Conservation (phyloP, 2,329 filamentous ascomycete species). For the Trichoderma guizhouense region DNA sequence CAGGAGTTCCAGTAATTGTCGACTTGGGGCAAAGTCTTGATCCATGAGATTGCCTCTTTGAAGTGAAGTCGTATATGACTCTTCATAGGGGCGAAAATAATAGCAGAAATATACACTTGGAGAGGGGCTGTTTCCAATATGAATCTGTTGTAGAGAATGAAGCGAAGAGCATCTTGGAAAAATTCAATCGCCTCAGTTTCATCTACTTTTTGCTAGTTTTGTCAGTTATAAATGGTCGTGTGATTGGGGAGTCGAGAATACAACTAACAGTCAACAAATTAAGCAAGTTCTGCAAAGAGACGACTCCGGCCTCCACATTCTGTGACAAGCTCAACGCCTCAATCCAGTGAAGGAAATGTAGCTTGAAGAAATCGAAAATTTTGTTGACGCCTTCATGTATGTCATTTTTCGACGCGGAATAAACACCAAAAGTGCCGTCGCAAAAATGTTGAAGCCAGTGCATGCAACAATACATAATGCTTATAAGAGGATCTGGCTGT, state of each 20-base stretch:
- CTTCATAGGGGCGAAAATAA: background rate
- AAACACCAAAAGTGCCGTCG: background rate
- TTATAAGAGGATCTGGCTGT: background rate
- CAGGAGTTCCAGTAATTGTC: constrained; percentile 8
- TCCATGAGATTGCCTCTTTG: constrained; percentile 3
- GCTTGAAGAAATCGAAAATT: background rate
- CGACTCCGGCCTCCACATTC: background rate
- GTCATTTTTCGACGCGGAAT: background rate
- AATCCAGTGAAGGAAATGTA: constrained; percentile 5
- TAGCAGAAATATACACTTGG: constrained; percentile 10
- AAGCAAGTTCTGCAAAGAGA: background rate
- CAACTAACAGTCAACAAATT: background rate
- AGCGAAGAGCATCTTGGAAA: constrained; percentile 9
- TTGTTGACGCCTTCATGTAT: background rate
- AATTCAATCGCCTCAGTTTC: background rate
- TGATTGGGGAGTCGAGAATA: background rate
- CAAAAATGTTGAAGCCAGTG: constrained; percentile 23
- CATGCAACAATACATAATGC: constrained; percentile 20
- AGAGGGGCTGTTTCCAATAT: constrained; percentile 8
- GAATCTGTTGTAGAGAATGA: background rate
- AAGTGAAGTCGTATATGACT: constrained; percentile 13
- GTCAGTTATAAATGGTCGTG: background rate
- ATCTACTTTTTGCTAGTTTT: background rate
- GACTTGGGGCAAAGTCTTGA: background rate
- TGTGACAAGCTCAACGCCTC: background rate